Percentiles rank a stretch among this genome's conserved stretches.
Conservation (phyloP, 2,329 filamentous ascomycete genomes). For the Rhynchosporium secalis region DNA sequence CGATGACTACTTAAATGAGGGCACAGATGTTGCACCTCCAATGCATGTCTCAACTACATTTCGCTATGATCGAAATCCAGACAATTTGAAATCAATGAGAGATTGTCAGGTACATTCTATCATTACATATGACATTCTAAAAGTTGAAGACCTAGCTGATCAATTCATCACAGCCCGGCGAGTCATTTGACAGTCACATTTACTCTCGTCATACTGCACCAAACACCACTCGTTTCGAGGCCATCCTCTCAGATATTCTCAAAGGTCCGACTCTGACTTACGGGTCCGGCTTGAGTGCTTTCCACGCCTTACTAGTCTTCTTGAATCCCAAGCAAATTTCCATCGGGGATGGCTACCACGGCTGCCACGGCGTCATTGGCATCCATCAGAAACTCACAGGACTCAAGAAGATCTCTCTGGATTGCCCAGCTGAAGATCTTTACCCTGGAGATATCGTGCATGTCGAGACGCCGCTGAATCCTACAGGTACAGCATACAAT, state of each 20-base stretch:
- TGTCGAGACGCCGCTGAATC: constrained; percentile 92
- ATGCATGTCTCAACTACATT: constrained; percentile 92
- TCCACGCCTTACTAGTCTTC: constrained; percentile 83
- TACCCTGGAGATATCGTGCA: constrained; percentile 81
- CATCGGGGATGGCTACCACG: constrained; percentile 87
- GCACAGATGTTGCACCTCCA: constrained; percentile 81
- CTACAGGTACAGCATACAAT: constrained; percentile 76
- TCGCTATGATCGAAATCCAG: constrained; percentile 73
- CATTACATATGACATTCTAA: neutral
- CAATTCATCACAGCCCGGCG: constrained; percentile 44
- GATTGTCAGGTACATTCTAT: constrained; percentile 55
- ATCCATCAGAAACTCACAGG: constrained; percentile 75
- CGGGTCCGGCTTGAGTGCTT: constrained; percentile 79
- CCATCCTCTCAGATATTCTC: constrained; percentile 73
- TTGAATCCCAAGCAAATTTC: constrained; percentile 81
- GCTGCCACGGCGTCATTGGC: constrained; percentile 81
- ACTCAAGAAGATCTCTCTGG: constrained; percentile 69
- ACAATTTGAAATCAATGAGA: constrained; percentile 54
- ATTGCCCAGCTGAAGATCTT: constrained; percentile 65
- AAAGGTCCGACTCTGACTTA: constrained; percentile 74
- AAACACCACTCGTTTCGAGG: constrained; percentile 82
- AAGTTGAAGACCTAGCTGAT: constrained; percentile 32
- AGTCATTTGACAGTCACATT: constrained; percentile 64
- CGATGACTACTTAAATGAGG: constrained; percentile 72
- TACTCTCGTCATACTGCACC: constrained; percentile 82